Evolutionary conservation across 345 rosid species (phyloP), one percentile per base, ranked within the genome.

Genomic region (Pugionium cornutum): DNA sequence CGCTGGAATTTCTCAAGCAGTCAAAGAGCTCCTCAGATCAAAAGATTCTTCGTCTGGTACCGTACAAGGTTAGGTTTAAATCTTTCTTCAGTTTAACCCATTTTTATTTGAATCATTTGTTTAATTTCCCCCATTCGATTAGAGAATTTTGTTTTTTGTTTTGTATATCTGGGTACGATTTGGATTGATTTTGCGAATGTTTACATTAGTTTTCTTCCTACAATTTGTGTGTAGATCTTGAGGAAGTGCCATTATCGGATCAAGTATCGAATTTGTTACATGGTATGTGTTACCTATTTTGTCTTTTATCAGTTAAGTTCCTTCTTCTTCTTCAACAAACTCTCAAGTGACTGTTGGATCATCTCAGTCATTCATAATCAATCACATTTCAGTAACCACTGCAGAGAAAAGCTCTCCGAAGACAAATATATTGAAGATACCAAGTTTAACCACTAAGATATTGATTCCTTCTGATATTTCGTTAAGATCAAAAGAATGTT

Each of bases 401-500:
- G 2, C n/a, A 0, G 69, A 40, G 52, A 32, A 31, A 4, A 62
- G 32, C 55, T 49, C 41, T 28, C 42, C 11, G 25, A 47, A 50
- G 48, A 49, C 37, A 10, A 53, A 62, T 28, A 4, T 33, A 25
- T 53, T 84, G 79, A 41, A 62, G 36, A 56, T 82, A 36, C 87
- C 92, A 44, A 80, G 82, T 78, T 45, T 77, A 32, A 65, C 52
- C 53, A 53, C 42, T 10, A 29, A 61, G 65, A 61, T 18, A 18
- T 18, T 18, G 18, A 18, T 69, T 31, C 62, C 52, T 41, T 10
- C 28, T 8, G 58, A 64, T n/a, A 25, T 66, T 34, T 54, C 79
- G 25, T 7, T 40, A 34, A 74, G 32, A 55, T 77, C 77, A 36
- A 88, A 83, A 67, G 89, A 80, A 71, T 18, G 69, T 10, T 75